phyloP scores from a whole-genome alignment of 2,329 filamentous ascomycete species.

The Fusarium sp. region DNA sequence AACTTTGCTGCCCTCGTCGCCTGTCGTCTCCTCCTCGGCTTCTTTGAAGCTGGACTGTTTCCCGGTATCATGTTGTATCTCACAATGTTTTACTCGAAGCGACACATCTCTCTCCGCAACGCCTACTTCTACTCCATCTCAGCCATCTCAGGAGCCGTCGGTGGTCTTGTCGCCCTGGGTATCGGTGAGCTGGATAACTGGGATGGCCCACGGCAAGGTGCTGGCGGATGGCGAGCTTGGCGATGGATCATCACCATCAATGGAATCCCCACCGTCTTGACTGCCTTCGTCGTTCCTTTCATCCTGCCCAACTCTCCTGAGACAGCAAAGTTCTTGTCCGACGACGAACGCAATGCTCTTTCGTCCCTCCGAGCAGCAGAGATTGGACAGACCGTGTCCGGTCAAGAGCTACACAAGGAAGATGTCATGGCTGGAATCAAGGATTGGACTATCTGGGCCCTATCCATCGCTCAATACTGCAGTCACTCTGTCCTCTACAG shows the following conservation, averaged over 20 bases:
- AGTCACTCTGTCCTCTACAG: slow-evolving; percentile 13
- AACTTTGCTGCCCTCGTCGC: slow-evolving; percentile 41
- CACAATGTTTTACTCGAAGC: slow-evolving; percentile 73
- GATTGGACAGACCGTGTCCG: neutral
- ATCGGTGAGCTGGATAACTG: slow-evolving; percentile 7
- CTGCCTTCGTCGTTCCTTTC: slow-evolving; percentile 5
- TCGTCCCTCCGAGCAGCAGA: neutral
- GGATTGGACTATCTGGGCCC: slow-evolving; percentile 13
- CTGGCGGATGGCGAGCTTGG: slow-evolving; percentile 9
- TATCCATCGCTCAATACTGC: slow-evolving; percentile 13
- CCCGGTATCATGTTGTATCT: slow-evolving; percentile 71
- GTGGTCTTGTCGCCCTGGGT: slow-evolving; percentile 10
- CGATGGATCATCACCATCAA: slow-evolving; percentile 16
- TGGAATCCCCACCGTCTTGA: slow-evolving; percentile 5
- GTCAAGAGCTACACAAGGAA: slow-evolving; percentile 10
- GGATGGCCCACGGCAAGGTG: neutral
- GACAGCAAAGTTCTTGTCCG: slow-evolving; percentile 6
- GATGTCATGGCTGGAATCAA: slow-evolving; percentile 12
- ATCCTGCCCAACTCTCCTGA: slow-evolving; percentile 8
- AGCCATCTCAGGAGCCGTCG: slow-evolving; percentile 9
- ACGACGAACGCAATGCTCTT: slow-evolving; percentile 4
- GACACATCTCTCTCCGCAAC: slow-evolving; percentile 10
- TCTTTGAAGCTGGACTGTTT: slow-evolving; percentile 70
- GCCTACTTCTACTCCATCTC: slow-evolving; percentile 15
- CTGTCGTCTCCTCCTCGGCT: slow-evolving; percentile 61